phyloP scores from a whole-genome alignment of 2,329 filamentous ascomycete species.

The Aspergillus melleus region DNA sequence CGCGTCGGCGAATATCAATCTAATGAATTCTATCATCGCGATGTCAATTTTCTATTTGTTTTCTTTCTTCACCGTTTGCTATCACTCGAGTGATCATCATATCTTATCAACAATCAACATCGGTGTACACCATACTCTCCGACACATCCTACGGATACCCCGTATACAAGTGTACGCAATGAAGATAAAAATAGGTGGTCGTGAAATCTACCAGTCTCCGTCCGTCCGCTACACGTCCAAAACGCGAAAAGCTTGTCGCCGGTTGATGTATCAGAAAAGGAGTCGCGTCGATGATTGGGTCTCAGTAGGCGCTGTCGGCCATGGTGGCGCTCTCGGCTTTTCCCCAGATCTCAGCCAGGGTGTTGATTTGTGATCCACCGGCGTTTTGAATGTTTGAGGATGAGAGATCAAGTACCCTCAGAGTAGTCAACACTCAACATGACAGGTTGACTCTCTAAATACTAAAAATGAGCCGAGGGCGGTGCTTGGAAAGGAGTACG shows the following conservation, averaged over 20 bases:
- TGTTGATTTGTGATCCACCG: conserved; percentile 19
- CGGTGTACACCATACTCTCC: too few species aligned
- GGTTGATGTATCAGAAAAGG: background rate
- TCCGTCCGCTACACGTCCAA: background rate
- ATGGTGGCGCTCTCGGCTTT: conserved; percentile 5
- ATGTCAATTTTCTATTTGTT: background rate
- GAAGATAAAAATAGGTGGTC: background rate
- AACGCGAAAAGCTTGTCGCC: background rate
- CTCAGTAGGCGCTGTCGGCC: conserved; percentile 4
- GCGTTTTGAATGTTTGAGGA: background rate
- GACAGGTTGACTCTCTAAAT: background rate
- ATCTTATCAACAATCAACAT: background rate
- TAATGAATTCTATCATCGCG: background rate
- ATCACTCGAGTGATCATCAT: background rate
- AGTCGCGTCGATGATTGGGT: conserved; percentile 13
- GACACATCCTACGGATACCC: background rate
- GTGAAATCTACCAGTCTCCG: background rate
- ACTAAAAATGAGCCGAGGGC: background rate
- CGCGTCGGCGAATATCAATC: background rate
- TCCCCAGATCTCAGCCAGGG: conserved; percentile 18
- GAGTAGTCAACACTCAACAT: background rate
- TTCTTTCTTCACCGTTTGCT: too few species aligned
- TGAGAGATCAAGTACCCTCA: background rate
- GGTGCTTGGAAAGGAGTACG: background rate
- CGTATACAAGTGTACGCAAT: background rate